phyloP scores from a whole-genome alignment of 2,329 filamentous ascomycete genomes.

The Colletotrichum paranaense region DNA sequence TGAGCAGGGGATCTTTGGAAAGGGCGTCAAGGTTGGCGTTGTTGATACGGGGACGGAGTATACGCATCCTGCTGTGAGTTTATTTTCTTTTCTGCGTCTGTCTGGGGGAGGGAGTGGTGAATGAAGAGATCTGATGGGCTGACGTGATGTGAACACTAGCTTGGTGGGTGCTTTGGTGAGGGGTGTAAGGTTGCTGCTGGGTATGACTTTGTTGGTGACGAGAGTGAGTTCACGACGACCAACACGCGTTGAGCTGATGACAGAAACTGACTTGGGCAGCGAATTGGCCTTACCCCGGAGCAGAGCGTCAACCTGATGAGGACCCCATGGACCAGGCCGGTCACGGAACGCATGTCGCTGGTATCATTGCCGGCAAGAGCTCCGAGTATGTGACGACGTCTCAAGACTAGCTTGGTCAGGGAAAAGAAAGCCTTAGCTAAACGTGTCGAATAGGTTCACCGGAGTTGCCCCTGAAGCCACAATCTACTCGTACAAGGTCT shows the following conservation, averaged over 20 bases:
- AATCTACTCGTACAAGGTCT: slow-evolving; percentile 33
- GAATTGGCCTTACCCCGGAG: slow-evolving; percentile 35
- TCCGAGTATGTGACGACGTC: not conserved
- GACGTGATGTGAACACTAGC: slow-evolving; percentile 22
- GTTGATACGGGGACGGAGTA: slow-evolving; percentile 55
- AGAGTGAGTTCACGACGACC: not conserved
- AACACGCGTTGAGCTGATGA: too few relatives aligned
- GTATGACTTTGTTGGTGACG: slow-evolving; percentile 41
- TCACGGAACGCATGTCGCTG: slow-evolving; percentile 50
- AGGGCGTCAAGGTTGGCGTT: slow-evolving; percentile 51
- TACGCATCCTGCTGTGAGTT: slow-evolving; percentile 47
- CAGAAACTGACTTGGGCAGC: not conserved
- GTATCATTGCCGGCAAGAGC: slow-evolving; percentile 19
- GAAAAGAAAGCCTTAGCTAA: not conserved
- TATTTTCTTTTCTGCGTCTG: not conserved
- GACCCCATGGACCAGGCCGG: slow-evolving; percentile 58
- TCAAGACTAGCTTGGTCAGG: too few relatives aligned
- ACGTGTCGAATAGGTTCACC: slow-evolving; percentile 13
- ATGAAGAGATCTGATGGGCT: too few relatives aligned
- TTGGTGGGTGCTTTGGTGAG: slow-evolving; percentile 60
- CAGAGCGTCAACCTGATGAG: slow-evolving; percentile 50
- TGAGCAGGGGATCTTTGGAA: slow-evolving; percentile 49
- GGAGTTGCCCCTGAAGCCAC: slow-evolving; percentile 32
- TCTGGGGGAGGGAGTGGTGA: too few relatives aligned
- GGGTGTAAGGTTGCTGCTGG: slow-evolving; percentile 48